phyloP scores from a whole-genome alignment of 352 stramenopile genomes.

The Aphanomyces euteiches region DNA sequence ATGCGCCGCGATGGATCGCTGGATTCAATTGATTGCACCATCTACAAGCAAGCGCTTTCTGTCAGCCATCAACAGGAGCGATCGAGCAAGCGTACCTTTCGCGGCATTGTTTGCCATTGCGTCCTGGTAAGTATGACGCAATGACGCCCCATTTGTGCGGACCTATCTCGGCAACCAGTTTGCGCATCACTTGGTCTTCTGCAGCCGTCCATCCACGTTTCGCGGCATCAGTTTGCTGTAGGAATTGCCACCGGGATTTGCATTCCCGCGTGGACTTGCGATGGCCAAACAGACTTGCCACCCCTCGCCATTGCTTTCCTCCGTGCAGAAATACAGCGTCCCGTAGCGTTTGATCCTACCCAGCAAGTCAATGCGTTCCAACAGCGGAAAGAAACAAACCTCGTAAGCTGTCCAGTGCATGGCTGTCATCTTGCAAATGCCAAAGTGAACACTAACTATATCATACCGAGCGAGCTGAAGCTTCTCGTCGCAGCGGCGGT shows the following conservation, averaged over 20 bases:
- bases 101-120: conserved; percentile 31
- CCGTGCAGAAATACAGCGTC: conserved; percentile 64
- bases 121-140: conserved; percentile 24
- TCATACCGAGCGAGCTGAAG: too few relatives aligned
- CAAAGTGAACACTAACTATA: too few relatives aligned
- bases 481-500: neutral
- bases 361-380: neutral
- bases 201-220: conserved; percentile 62
- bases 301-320: conserved; percentile 76
- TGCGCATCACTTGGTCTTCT: conserved; percentile 63
- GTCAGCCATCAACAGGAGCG: neutral
- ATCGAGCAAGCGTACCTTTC: conserved; percentile 27
- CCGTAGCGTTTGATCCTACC: conserved; percentile 64
- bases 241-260: conserved; percentile 62
- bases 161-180: conserved; percentile 54
- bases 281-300: conserved; percentile 49
- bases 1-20: conserved; percentile 69
- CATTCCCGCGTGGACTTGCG: conserved; percentile 48
- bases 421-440: too few relatives aligned
- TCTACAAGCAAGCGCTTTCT: conserved; percentile 33
- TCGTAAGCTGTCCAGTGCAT: too few relatives aligned
- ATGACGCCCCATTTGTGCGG: conserved; percentile 68
- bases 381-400: too few relatives aligned
- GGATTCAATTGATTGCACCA: conserved; percentile 86
- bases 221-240: conserved; percentile 33